Evolutionary conservation across 2,329 filamentous ascomycete species (phyloP), one percentile per base, ranked within the genome.

Genomic region (Chaetomium sp.): DNA sequence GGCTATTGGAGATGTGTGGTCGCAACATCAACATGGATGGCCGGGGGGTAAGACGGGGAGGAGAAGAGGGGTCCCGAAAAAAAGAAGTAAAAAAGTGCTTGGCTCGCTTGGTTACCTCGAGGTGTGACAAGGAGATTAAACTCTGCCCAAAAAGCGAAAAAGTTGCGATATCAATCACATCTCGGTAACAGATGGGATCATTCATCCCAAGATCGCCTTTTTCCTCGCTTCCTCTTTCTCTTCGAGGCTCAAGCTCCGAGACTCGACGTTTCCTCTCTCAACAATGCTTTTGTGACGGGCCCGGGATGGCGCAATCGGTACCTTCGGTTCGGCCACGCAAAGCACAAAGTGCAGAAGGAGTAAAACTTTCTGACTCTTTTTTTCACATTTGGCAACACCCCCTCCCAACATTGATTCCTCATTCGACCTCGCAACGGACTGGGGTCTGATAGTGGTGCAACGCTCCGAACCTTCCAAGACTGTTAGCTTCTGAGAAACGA

Each of bases 111-210:
- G 43, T 48, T 42, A 7, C 14, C 37, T 43, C 45, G 33, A 49
- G 42, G 49, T 53, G 56, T 55, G 56, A 58, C 27, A 12, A 38
- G 56, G 53, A 58, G 49, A 58, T 55, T 55, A 55, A 37, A 52
- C 33, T 27, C 19, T 27, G 19, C 19, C 14, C 34, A 33, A 36
- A 36, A 14, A 14, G 10, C 7, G 9, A 36, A 40, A 41, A 53
- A 34, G 38, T 43, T 27, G 19, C 19, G 55, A 52, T 48, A 49
- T 44, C 32, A 14, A 46, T 41, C 54, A 52, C 47, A 52, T 53
- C 45, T 35, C 41, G 35, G 8, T 34, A 8, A 35, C 41, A 49
- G 38, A 33, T 34, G 43, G 37, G 41, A 42, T 35, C 10, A 9
- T 32, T 27, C 33, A 43, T n/a, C 14, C 33, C 54, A 42, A 42